Evolutionary conservation across 257 asterid species (phyloP), one percentile per base, ranked within the genome.

Genomic region (Penstemon newberryi): DNA sequence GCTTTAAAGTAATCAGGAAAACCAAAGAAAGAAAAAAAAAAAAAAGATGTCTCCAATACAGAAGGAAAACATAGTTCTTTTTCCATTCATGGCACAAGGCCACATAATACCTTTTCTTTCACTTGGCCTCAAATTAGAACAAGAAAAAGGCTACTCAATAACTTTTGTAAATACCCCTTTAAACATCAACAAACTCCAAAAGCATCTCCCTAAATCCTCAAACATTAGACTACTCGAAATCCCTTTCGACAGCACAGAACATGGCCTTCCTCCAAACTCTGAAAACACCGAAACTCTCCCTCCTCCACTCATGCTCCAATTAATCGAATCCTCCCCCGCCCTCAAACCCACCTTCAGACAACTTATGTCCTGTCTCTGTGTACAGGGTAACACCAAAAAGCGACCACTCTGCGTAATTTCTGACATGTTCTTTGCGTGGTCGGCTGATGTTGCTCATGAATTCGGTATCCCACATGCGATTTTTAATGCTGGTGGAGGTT

Each of bases 61-160:
- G 54, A 64, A 43, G n/a, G 46, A 70, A 65, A 50, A n/a, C 65
- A 70, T 70, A 65, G 56, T 76, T 4, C 46, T 76, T 1, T 76
- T 76, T 65, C 73, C 80, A 9, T 76, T 70, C 76, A 76, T 78
- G 83, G 80, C 75, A 42, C 77, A 78, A 74, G 79, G 77, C 71
- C 80, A 78, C 18, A 70, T 66, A 4, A 74, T 66, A 53, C 80
- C 77, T 11, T 79, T 79, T 69, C 43, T 79, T 5, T 58, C 83
- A 51, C 56, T 79, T 8, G 77, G 80, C 50, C 66, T 66, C 7
- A 65, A 71, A 51, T 65, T 74, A 8, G 72, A 70, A 45, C 66
- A 63, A 47, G 57, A 58, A 67, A 75, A 62, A 6, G 52, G 51
- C 45, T 67, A 13, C 67, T 7, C 62, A 50, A 64, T 76, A 33